A percentile compares a stretch with the other conserved stretches of the same genome.
Conservation (phyloP, 2,329 filamentous ascomycete species). For the Chaetomiaceae sp. region DNA sequence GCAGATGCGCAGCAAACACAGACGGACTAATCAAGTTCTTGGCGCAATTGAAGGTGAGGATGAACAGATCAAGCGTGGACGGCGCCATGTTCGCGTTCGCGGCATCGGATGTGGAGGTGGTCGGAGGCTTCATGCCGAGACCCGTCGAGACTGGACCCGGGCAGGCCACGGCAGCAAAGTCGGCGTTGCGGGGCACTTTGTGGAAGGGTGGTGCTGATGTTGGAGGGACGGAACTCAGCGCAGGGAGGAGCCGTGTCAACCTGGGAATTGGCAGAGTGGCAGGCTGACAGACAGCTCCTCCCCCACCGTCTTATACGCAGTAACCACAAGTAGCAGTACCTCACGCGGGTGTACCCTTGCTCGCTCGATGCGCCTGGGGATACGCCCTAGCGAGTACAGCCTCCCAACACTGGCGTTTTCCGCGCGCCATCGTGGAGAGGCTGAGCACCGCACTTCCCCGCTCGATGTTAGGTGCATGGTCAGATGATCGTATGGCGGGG, state of each 20-base stretch:
- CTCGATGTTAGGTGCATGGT: too few relatives aligned
- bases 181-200: not conserved
- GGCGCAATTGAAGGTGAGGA: constrained; percentile 87
- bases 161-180: too few relatives aligned
- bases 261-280: not conserved
- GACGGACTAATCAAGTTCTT: constrained; percentile 63
- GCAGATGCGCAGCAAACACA: constrained; percentile 65
- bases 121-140: not conserved
- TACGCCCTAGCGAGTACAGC: constrained; percentile 7
- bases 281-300: too few relatives aligned
- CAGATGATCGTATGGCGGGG: too few relatives aligned
- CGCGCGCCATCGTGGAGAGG: not conserved
- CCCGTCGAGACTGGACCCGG: too few relatives aligned
- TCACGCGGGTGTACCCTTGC: too few relatives aligned
- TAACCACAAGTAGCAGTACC: too few relatives aligned
- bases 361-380: too few relatives aligned
- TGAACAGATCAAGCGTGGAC: constrained; percentile 60
- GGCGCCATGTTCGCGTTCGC: constrained; percentile 30
- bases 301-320: not conserved
- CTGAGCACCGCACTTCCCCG: too few relatives aligned
- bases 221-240: not conserved
- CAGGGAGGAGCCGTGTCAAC: too few relatives aligned
- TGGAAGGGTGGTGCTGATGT: not conserved
- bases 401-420: constrained; percentile 18
- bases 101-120: constrained; percentile 18